Evolutionary conservation across 805 yeast species (phyloP).

Genomic region (Hanseniaspora guilliermondii): DNA sequence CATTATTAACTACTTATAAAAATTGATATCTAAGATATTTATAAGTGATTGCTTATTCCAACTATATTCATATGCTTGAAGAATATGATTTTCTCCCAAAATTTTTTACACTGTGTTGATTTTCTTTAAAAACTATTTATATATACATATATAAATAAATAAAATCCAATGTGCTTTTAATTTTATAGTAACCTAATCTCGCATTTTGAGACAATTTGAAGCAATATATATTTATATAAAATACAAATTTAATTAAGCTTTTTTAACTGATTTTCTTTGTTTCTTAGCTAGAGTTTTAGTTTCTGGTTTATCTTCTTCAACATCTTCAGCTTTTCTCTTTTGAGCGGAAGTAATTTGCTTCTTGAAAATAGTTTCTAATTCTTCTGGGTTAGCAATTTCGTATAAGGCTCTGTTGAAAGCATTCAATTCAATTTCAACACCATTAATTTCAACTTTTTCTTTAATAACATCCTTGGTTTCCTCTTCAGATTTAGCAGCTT

Average conservation of each 20-base stretch:
- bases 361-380: constrained; percentile 47
- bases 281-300: neutral
- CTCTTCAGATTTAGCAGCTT: constrained; percentile 20
- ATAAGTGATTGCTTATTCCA: no score
- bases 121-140: no score
- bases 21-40: no score
- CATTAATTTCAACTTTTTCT: constrained; percentile 26
- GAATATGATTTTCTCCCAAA: no score
- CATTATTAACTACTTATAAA: no score
- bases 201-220: neutral
- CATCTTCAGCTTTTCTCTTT: constrained; percentile 21
- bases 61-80: no score
- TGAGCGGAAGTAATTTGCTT: constrained; percentile 37
- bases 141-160: no score
- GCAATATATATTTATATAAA: neutral
- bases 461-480: constrained; percentile 18
- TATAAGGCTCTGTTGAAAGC: constrained; percentile 65
- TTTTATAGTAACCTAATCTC: no score
- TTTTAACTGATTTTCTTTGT: constrained; percentile 6
- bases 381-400: constrained; percentile 72
- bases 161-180: no score
- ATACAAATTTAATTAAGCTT: neutral
- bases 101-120: no score
- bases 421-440: constrained; percentile 37
- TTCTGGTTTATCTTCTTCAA: constrained; percentile 13